Percentiles rank a stretch among this genome's conserved stretches.
phyloP scores from a whole-genome alignment of 805 yeast species.

The Cyberlindnera mississippiensis region DNA sequence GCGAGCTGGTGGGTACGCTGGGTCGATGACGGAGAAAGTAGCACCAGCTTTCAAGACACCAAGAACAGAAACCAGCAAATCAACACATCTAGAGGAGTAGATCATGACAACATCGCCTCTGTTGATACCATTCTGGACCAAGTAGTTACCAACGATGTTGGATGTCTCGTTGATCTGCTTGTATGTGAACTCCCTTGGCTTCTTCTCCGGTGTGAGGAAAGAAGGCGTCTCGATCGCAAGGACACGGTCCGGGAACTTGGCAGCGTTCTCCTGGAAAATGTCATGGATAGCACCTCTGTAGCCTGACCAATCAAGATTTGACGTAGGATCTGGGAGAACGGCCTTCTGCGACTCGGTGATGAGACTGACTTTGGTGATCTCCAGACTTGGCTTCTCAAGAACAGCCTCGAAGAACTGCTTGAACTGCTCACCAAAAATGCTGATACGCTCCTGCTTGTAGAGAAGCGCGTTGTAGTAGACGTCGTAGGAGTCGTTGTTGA shows the following conservation, averaged over 20 bases:
- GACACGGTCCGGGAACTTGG: conserved; percentile 74
- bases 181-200: conserved; percentile 75
- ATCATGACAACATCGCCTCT: conserved; percentile 97
- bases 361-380: conserved; percentile 60
- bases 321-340: conserved; percentile 81
- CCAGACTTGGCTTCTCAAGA: conserved; percentile 32
- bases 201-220: conserved; percentile 43
- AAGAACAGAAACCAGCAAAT: conserved; percentile 92
- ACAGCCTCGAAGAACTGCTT: conserved; percentile 44
- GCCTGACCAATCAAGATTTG: conserved; percentile 83
- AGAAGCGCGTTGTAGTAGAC: conserved; percentile 73
- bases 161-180: conserved; percentile 89
- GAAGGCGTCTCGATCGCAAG: conserved; percentile 93
- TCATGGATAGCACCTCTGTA: conserved; percentile 97
- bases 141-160: conserved; percentile 86
- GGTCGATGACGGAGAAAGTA: conserved; percentile 96
- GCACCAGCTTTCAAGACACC: conserved; percentile 99
- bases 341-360: conserved; percentile 61
- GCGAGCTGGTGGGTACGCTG: conserved; percentile 98
- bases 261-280: conserved; percentile 85
- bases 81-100: conserved; percentile 97
- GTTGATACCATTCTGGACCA: conserved; percentile 73
- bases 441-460: conserved; percentile 66
- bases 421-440: conserved; percentile 70
- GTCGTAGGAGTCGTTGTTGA: conserved; percentile 33